Evolutionary conservation across 2,329 filamentous ascomycete species (phyloP).

Genomic region (Ambrosiella xylebori): DNA sequence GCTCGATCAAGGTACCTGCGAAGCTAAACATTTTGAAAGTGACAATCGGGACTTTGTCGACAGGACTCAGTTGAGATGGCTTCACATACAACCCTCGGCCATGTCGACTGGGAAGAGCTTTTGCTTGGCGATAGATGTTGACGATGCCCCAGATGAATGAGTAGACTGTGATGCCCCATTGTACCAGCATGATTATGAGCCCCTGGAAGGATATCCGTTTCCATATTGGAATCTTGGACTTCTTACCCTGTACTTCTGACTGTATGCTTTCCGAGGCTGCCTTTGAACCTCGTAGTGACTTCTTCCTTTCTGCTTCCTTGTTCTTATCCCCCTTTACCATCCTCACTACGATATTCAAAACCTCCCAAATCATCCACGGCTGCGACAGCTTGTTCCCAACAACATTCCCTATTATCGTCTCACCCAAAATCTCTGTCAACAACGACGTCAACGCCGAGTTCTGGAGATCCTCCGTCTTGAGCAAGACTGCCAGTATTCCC

Average conservation of each 20-base stretch:
- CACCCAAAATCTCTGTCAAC: constrained; percentile 73
- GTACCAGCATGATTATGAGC: constrained; percentile 39
- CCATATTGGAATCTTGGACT: background rate
- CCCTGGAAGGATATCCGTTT: constrained; percentile 25
- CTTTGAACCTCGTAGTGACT: constrained; percentile 6
- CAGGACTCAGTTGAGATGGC: constrained; percentile 9
- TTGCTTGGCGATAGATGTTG: constrained; percentile 16
- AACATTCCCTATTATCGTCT: constrained; percentile 72
- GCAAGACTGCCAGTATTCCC: constrained; percentile 60
- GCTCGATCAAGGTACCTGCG: constrained; percentile 52
- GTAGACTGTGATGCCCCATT: constrained; percentile 37
- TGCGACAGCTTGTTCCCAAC: constrained; percentile 68
- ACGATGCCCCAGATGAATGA: constrained; percentile 49
- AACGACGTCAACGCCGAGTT: constrained; percentile 72
- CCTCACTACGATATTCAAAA: constrained; percentile 53
- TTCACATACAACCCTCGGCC: constrained; percentile 8
- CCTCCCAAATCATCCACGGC: constrained; percentile 78
- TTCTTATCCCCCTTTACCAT: constrained; percentile 18
- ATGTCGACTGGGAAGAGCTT: constrained; percentile 14
- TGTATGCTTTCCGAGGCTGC: background rate
- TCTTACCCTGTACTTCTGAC: background rate
- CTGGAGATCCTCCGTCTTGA: constrained; percentile 83
- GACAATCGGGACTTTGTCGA: constrained; percentile 45
- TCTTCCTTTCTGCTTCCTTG: constrained; percentile 8
- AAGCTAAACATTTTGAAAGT: constrained; percentile 65